A percentile compares a stretch with the other conserved stretches of the same genome.
Evolutionary conservation across 139 green algal genomes (phyloP).

Genomic region (Closterium sp.): DNA sequence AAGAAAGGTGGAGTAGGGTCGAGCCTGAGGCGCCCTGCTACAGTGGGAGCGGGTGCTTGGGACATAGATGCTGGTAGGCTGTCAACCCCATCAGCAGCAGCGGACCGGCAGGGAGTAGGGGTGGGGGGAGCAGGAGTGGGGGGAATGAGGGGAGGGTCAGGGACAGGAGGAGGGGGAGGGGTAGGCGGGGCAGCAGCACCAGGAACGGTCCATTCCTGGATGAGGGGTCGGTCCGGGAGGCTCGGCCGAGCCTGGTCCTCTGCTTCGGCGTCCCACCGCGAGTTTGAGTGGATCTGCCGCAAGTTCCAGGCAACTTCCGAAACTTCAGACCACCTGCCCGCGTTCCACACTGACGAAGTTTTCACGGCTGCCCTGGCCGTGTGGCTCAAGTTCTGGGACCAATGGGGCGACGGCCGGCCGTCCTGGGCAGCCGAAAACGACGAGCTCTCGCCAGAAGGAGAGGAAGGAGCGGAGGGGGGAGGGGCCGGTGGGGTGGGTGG

Average conservation of each 20-base stretch:
- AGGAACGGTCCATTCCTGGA: background rate
- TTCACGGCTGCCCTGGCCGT: conserved; percentile 20
- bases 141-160: background rate
- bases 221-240: background rate
- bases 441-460: background rate
- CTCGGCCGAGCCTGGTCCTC: background rate
- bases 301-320: conserved; percentile 11
- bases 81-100: too few species aligned
- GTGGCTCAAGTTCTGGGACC: conserved; percentile 21
- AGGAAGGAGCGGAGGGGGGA: background rate
- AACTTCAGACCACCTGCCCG: background rate
- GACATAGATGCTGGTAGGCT: background rate
- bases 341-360: background rate
- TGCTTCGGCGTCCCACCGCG: background rate
- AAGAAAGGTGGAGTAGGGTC: background rate
- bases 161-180: background rate
- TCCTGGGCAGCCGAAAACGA: background rate
- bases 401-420: conserved; percentile 1
- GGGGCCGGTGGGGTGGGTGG: background rate
- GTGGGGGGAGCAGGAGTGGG: background rate
- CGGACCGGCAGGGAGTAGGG: too few species aligned
- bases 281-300: conserved; percentile 24
- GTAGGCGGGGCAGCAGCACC: background rate
- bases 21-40: background rate
- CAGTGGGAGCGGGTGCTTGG: background rate